Evolutionary conservation across 106 monocot species (phyloP).

Genomic region (Dactylorhiza incarnata): DNA sequence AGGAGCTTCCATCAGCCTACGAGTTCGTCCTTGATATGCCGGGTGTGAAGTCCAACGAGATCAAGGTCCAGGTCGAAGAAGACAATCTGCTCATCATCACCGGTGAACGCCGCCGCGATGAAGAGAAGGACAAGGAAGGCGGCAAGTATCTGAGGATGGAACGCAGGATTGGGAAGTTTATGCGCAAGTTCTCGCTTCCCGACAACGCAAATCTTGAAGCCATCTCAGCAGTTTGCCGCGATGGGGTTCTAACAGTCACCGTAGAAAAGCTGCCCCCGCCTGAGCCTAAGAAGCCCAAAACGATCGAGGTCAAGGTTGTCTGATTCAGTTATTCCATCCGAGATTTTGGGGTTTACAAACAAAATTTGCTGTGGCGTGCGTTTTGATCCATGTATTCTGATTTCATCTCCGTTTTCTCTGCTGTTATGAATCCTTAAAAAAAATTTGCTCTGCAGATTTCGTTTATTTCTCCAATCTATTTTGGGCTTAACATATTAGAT

Average conservation of each 20-base stretch:
- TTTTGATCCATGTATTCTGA: too few relatives aligned
- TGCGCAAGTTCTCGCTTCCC: conserved; percentile 57
- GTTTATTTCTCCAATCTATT: too few relatives aligned
- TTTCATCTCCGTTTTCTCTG: too few relatives aligned
- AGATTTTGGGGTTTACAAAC: too few relatives aligned
- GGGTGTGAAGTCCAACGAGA: conserved; percentile 40
- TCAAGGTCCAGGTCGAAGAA: conserved; percentile 54
- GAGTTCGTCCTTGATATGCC: conserved; percentile 80
- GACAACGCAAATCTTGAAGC: conserved; percentile 43
- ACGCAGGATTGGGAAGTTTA: conserved; percentile 62
- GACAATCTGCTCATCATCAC: conserved; percentile 29
- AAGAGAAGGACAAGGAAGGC: conserved; percentile 24
- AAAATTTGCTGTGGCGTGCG: too few relatives aligned
- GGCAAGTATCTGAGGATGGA: conserved; percentile 61
- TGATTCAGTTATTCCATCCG: conserved; percentile 13
- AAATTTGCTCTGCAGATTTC: too few relatives aligned
- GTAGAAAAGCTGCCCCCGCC: conserved; percentile 65
- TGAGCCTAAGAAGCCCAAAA: conserved; percentile 80
- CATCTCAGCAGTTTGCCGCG: conserved; percentile 43
- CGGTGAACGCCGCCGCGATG: conserved; percentile 33
- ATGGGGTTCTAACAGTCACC: conserved; percentile 60
- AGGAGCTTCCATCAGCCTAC: conserved; percentile 51
- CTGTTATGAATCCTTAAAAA: too few relatives aligned
- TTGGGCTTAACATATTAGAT: too few relatives aligned
- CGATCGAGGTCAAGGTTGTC: conserved; percentile 54